These are phyloP conservation scores for Typha latifolia DNA, from an alignment of 176 grass and related monocot genomes.

Conservation along the genomic window DNA sequence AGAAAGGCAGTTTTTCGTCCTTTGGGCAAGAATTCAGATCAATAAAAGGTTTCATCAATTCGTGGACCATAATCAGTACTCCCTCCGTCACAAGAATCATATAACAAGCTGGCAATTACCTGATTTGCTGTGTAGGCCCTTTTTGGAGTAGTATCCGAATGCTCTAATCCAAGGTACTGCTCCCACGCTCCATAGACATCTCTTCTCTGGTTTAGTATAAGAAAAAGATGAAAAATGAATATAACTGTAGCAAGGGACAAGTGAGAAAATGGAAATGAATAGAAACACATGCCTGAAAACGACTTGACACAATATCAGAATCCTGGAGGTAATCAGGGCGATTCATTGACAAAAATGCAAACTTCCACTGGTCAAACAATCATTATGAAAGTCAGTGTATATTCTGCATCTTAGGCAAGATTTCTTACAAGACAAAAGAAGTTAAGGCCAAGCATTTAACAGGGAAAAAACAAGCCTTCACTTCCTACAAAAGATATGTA, in stretches of 20 bases:
- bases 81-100: too few species aligned
- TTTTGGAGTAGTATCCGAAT: constrained; percentile 42
- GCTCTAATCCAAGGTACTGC: constrained; percentile 57
- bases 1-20: neutral
- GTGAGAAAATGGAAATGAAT: neutral
- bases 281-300: constrained; percentile 36
- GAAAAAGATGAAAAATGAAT: constrained; percentile 6
- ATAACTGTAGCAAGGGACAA: neutral
- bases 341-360: constrained; percentile 39
- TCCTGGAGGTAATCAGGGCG: constrained; percentile 57
- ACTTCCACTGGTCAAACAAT: constrained; percentile 51
- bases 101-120: constrained; percentile 18
- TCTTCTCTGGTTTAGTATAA: constrained; percentile 25
- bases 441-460: too few species aligned
- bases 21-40: neutral
- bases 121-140: constrained; percentile 42
- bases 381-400: too few species aligned
- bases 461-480: too few species aligned
- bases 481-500: too few species aligned
- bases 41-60: neutral
- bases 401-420: too few species aligned
- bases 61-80: neutral
- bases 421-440: too few species aligned
- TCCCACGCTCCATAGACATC: constrained; percentile 64
- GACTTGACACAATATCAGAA: constrained; percentile 50